These are phyloP conservation scores for Wickerhamomyces alni DNA, from an alignment of 805 yeast species.

Conservation along the genomic window DNA sequence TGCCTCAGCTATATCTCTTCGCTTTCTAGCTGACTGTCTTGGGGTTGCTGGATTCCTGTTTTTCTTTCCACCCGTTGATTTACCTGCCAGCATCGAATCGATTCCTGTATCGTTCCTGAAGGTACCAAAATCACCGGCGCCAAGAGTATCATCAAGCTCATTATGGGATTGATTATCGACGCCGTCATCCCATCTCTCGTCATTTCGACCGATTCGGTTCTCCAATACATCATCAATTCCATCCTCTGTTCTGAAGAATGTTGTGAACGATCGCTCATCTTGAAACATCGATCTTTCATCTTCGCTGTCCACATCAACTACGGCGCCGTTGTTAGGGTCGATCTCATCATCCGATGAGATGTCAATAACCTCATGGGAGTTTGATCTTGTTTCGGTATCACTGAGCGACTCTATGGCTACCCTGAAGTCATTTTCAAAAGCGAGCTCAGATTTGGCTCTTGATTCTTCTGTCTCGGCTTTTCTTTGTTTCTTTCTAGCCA, in stretches of 20 bases:
- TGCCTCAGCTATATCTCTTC: background rate
- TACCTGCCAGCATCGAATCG: conserved; percentile 9
- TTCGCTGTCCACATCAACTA: background rate
- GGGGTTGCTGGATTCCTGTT: background rate
- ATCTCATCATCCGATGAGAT: background rate
- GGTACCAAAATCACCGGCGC: conserved; percentile 3
- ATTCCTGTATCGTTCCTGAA: conserved; percentile 9
- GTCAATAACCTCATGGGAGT: background rate
- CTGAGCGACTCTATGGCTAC: too few species aligned
- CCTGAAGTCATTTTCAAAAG: background rate
- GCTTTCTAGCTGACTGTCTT: conserved; percentile 1
- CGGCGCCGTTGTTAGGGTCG: background rate
- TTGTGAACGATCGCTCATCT: background rate
- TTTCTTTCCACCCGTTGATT: background rate
- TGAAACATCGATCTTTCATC: conserved; percentile 5
- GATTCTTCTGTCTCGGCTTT: background rate
- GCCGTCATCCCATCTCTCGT: too few species aligned
- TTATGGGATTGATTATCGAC: too few species aligned
- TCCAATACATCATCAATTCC: background rate
- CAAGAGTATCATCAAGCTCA: background rate
- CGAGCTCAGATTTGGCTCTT: background rate
- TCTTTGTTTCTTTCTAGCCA: conserved; percentile 16
- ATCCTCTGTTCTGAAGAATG: background rate
- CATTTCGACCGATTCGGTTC: too few species aligned
- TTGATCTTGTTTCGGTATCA: background rate